Percentiles rank a stretch among this genome's conserved stretches.
These are phyloP conservation scores for Diaporthe citri DNA, from an alignment of 2,329 filamentous ascomycete species.

Conservation along the genomic window DNA sequence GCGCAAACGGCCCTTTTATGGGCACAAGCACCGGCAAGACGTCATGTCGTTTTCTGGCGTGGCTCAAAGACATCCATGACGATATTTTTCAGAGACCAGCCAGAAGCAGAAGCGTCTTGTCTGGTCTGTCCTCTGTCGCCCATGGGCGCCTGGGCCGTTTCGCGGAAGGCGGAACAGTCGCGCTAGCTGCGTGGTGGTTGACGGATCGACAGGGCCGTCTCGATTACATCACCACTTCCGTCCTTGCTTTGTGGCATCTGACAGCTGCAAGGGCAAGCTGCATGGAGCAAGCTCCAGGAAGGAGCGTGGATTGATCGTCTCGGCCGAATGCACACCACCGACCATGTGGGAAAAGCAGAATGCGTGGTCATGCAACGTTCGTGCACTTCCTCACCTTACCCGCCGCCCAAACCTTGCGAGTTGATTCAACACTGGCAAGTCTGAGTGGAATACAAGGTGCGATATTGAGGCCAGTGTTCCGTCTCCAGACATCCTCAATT, in stretches of 20 bases:
- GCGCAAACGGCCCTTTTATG: constrained; percentile 24
- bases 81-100: not conserved
- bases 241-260: not conserved
- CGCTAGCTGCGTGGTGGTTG: constrained; percentile 10
- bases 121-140: not conserved
- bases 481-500: not conserved
- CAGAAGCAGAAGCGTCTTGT: not conserved
- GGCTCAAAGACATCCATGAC: constrained; percentile 25
- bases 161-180: not conserved
- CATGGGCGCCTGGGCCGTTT: not conserved
- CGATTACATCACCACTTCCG: constrained; percentile 38
- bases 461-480: not conserved
- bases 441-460: not conserved
- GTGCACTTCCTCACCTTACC: not conserved
- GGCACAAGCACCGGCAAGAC: not conserved
- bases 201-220: constrained; percentile 7
- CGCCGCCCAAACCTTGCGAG: not conserved
- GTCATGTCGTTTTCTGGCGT: not conserved
- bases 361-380: not conserved
- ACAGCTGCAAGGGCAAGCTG: constrained; percentile 4
- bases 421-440: not conserved
- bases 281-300: not conserved
- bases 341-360: not conserved
- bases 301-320: not conserved
- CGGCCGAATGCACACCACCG: not conserved